Conservation (phyloP, 768 basidiomycete species). For the Neoboletus subvelutipes region DNA sequence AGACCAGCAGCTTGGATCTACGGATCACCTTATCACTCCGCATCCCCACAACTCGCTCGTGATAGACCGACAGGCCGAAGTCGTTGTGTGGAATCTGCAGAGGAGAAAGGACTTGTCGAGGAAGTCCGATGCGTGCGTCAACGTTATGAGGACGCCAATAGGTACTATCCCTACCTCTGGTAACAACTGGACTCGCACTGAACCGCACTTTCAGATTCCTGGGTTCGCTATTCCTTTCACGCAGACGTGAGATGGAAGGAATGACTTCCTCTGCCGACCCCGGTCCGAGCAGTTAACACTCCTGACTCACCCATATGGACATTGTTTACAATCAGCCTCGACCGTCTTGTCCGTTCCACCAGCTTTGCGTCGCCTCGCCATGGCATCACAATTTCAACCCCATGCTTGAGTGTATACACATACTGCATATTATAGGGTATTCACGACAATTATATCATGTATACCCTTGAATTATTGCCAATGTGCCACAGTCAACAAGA, state of each 20-base stretch:
- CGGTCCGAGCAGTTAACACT: conserved; percentile 1
- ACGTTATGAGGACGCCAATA: conserved; percentile 65
- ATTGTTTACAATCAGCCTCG: not conserved
- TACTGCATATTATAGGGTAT: conserved; percentile 12
- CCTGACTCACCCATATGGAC: not conserved
- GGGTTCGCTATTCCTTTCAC: conserved; percentile 63
- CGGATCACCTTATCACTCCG: conserved; percentile 6
- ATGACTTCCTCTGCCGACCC: not conserved
- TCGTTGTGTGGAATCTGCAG: not conserved
- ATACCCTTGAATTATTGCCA: conserved; percentile 4
- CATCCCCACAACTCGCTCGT: not conserved
- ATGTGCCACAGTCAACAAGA: not conserved
- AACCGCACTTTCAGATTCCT: conserved; percentile 46
- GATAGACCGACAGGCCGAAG: not conserved
- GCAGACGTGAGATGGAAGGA: conserved; percentile 40
- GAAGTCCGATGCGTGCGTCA: conserved; percentile 52
- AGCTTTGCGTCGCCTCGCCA: not conserved
- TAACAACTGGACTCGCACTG: not conserved
- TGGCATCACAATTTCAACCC: not conserved
- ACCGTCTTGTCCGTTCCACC: not conserved
- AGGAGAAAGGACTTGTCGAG: conserved; percentile 26
- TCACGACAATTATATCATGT: not conserved
- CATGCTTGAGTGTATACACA: conserved; percentile 1
- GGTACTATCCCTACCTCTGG: conserved; percentile 36
- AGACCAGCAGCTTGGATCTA: not conserved